Evolutionary conservation across 192 early-diverging fungal genomes (phyloP).

Genomic region (Phycomyces blakesleeanus): DNA sequence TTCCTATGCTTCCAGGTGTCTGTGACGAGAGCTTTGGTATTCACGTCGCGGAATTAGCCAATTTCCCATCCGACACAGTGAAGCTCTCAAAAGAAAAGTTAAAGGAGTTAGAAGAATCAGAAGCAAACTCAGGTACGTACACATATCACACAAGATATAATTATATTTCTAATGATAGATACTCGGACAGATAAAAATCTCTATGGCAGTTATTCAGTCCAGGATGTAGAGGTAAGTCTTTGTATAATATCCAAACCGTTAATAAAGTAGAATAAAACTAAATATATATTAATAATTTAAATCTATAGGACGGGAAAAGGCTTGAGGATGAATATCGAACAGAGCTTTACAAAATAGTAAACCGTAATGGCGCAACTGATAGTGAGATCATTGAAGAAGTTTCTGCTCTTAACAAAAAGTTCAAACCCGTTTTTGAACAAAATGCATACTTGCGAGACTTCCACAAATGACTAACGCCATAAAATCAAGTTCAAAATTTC

Average conservation of each 20-base stretch:
- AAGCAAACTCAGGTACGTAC: constrained; percentile 43
- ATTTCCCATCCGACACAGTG: constrained; percentile 83
- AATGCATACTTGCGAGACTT: constrained; percentile 64
- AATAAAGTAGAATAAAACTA: too few relatives aligned
- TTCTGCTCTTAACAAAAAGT: constrained; percentile 49
- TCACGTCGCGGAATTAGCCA: constrained; percentile 92
- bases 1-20: constrained; percentile 42
- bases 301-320: constrained; percentile 31
- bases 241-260: too few relatives aligned
- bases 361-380: constrained; percentile 36
- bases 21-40: constrained; percentile 99
- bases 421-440: constrained; percentile 48
- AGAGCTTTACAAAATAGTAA: constrained; percentile 50
- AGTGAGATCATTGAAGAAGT: constrained; percentile 38
- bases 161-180: neutral
- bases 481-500: too few relatives aligned
- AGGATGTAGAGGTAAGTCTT: constrained; percentile 8
- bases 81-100: constrained; percentile 83
- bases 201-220: constrained; percentile 40
- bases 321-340: constrained; percentile 22
- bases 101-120: constrained; percentile 81
- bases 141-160: constrained; percentile 7
- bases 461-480: too few relatives aligned
- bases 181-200: constrained; percentile 12
- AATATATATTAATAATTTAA: too few relatives aligned